Evolutionary conservation across 1,139 yeast species (phyloP).

Genomic region (Candida pseudoviswanathii): DNA sequence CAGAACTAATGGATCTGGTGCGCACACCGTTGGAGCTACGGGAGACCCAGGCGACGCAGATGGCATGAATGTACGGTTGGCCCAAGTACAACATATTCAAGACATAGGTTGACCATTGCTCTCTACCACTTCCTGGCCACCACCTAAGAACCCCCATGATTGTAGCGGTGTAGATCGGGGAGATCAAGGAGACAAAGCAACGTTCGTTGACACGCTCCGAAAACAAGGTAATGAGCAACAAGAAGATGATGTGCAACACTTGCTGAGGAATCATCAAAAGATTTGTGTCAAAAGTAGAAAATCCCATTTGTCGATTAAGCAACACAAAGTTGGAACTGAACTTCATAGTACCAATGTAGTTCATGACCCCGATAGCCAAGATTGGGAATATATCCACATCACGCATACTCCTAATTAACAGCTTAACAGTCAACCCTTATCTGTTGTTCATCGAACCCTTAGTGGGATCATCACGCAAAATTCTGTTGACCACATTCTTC

Average conservation of each 20-base stretch:
- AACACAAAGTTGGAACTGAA: slow-evolving; percentile 21
- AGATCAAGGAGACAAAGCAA: slow-evolving; percentile 30
- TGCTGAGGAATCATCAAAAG: slow-evolving; percentile 53
- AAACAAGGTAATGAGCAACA: slow-evolving; percentile 41
- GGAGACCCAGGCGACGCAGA: slow-evolving; percentile 62
- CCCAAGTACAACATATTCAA: slow-evolving; percentile 50
- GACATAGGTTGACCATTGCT: slow-evolving; percentile 56
- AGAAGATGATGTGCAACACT: slow-evolving; percentile 21
- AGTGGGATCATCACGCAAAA: slow-evolving; percentile 67
- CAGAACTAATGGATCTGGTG: slow-evolving; percentile 56
- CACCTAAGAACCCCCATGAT: slow-evolving; percentile 45
- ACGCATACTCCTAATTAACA: slow-evolving; percentile 39
- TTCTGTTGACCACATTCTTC: slow-evolving; percentile 61
- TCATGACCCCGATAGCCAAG: slow-evolving; percentile 51
- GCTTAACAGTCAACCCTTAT: slow-evolving; percentile 48
- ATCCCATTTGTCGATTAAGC: slow-evolving; percentile 54
- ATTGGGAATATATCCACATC: slow-evolving; percentile 67
- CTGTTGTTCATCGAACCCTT: slow-evolving; percentile 37
- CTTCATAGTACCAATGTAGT: slow-evolving; percentile 47
- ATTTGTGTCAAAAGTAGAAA: slow-evolving; percentile 56
- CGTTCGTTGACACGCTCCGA: slow-evolving; percentile 42
- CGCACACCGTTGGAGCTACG: slow-evolving; percentile 61
- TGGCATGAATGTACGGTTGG: slow-evolving; percentile 53
- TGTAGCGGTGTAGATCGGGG: slow-evolving; percentile 44
- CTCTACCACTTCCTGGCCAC: slow-evolving; percentile 51